Evolutionary conservation across 202 grass and related monocot genomes (phyloP).

Genomic region (Setaria viridis): DNA sequence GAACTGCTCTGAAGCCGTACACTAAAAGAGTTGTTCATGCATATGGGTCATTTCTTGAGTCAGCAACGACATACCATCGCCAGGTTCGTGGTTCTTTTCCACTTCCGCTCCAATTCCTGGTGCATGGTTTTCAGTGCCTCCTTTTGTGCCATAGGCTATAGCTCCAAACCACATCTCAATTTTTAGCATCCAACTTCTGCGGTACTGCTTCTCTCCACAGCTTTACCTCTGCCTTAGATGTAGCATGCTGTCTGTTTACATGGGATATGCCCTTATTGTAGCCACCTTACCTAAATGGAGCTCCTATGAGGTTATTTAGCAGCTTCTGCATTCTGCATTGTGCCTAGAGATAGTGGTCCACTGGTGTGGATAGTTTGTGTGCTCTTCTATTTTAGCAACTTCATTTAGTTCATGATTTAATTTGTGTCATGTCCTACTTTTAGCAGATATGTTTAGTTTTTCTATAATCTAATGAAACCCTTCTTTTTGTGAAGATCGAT

Average conservation of each 20-base stretch:
- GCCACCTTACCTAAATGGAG: not conserved
- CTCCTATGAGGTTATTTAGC: not conserved
- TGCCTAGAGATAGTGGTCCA: not conserved
- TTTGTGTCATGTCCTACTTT: not conserved
- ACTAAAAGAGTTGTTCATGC: constrained; percentile 67
- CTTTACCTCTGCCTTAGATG: not conserved
- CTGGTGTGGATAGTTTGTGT: not conserved
- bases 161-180: constrained; percentile 24
- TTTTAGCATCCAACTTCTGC: not conserved
- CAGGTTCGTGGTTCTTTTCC: constrained; percentile 62
- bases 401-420: not conserved
- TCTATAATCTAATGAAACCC: not conserved
- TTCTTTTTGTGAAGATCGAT: not conserved
- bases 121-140: not conserved
- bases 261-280: not conserved
- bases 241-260: not conserved
- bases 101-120: constrained; percentile 6
- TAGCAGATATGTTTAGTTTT: not conserved
- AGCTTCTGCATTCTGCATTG: constrained; percentile 4
- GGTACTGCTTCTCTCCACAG: not conserved
- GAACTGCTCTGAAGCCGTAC: constrained; percentile 70
- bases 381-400: not conserved
- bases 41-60: constrained; percentile 85
- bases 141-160: not conserved
- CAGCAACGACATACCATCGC: constrained; percentile 83